Conservation (phyloP, 129 eudicot species). For the Flaveria sonorensis region DNA sequence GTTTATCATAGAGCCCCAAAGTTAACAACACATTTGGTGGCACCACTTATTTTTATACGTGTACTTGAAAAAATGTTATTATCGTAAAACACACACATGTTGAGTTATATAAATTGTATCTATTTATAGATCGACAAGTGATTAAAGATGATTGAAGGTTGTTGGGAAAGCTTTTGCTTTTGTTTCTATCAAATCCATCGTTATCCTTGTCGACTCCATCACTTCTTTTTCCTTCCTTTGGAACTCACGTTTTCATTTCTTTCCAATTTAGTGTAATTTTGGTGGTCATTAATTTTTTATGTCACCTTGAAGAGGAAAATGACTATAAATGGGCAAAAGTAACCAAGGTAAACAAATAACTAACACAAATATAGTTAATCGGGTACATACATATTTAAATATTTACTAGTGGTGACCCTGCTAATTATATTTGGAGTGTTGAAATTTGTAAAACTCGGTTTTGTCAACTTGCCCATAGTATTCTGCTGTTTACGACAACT, state of each 20-base stretch:
- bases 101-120: slow-evolving; percentile 17
- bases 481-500: too few species aligned
- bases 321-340: not conserved
- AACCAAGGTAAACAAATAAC: not conserved
- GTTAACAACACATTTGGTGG: not conserved
- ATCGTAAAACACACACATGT: not conserved
- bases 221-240: slow-evolving; percentile 19
- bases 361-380: not conserved
- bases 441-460: too few species aligned
- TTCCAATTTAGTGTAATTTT: slow-evolving; percentile 11
- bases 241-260: slow-evolving; percentile 26
- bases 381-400: not conserved
- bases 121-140: slow-evolving; percentile 31
- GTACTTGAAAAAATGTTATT: not conserved
- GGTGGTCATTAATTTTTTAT: not conserved
- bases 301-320: slow-evolving; percentile 1
- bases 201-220: slow-evolving; percentile 38
- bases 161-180: slow-evolving; percentile 36
- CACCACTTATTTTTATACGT: not conserved
- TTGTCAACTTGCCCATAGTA: too few species aligned
- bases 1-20: not conserved
- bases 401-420: not conserved
- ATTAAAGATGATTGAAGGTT: slow-evolving; percentile 9
- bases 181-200: slow-evolving; percentile 40
- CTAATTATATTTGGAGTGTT: too few species aligned